Evolutionary conservation across 805 yeast genomes (phyloP), one percentile per base, ranked within the genome.

Genomic region (Starmerella scarabaei): DNA sequence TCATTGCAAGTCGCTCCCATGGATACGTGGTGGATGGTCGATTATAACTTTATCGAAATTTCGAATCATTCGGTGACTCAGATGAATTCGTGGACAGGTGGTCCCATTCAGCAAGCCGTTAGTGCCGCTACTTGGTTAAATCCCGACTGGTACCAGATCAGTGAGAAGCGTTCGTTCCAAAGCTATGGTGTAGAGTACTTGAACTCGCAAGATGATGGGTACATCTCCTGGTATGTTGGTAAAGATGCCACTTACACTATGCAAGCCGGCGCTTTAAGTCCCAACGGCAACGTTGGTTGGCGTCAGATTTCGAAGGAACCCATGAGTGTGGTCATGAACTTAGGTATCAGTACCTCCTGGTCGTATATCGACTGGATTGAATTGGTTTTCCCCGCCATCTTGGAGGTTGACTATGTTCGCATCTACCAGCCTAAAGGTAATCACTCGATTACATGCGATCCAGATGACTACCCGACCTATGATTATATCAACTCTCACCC

Each of bases 21-120:
- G 57, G 97, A 88, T 61, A 77, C 85, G 48, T 88, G 96, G 96
- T 88, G 82, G 57, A 69, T 72, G 56, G 94, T 95, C 4, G 93
- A 88, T 61, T 85, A 85, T 60, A 72, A 75, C 50, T 86, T 70
- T 54, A 59, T 85, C 39, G 86, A 77, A 55, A 65, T 88, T 46
- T 65, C 80, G 60, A 83, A 88, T 62, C 49, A 51, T 19, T 63
- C 80, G 0, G 64, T 79, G 33, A 80, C 95, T 1, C 58, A 77
- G 12, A 81, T 85, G 86, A 88, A 86, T 59, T 68, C 83, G 1
- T 86, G 83, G 61, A 68, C 82, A 23, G 98, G 97, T 44, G 95
- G 95, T 35, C 94, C 95, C 1, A 74, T 69, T 62, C 97, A 88
- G 64, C 88, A 88, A 62, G 96, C 95, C 36, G 69, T 88, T 16